A percentile compares a stretch with the other conserved stretches of the same genome.
phyloP scores from a whole-genome alignment of 139 green algal genomes.

The Closterium sp. region DNA sequence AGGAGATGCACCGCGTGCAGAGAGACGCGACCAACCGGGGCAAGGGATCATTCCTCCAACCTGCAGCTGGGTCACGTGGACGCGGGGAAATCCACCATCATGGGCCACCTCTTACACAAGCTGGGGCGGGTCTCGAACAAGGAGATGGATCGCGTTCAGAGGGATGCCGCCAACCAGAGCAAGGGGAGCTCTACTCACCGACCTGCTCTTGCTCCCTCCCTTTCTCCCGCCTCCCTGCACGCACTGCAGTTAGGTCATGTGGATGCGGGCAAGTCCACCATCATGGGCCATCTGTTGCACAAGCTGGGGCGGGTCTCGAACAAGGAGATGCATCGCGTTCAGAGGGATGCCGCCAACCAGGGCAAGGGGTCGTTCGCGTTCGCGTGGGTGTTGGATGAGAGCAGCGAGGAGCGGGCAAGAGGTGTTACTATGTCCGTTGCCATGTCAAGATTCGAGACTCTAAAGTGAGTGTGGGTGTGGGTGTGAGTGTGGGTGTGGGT shows the following conservation, averaged over 20 bases:
- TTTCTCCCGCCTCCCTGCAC: no score
- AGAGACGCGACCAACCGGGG: background rate
- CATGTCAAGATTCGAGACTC: background rate
- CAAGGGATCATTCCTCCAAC: no score
- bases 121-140: constrained; percentile 58
- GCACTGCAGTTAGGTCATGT: no score
- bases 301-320: no score
- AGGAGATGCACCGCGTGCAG: no score
- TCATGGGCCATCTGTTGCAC: no score
- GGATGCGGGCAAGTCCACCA: no score
- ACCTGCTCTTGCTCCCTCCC: no score
- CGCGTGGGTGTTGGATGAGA: constrained; percentile 91
- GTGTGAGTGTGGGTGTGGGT: background rate
- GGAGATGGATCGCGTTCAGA: constrained; percentile 62
- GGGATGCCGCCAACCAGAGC: background rate
- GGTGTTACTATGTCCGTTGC: constrained; percentile 76
- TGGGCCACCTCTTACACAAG: constrained; percentile 71
- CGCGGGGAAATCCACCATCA: constrained; percentile 68
- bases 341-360: background rate
- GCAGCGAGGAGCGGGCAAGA: constrained; percentile 73
- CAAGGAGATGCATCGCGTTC: no score
- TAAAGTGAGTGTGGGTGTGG: background rate
- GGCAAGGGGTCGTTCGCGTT: constrained; percentile 69
- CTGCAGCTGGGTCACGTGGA: constrained; percentile 87
- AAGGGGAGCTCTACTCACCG: no score